A percentile compares a stretch with the other conserved stretches of the same genome.
Conservation (phyloP, 148 eudicot species). For the Rhododendron griersonianum region DNA sequence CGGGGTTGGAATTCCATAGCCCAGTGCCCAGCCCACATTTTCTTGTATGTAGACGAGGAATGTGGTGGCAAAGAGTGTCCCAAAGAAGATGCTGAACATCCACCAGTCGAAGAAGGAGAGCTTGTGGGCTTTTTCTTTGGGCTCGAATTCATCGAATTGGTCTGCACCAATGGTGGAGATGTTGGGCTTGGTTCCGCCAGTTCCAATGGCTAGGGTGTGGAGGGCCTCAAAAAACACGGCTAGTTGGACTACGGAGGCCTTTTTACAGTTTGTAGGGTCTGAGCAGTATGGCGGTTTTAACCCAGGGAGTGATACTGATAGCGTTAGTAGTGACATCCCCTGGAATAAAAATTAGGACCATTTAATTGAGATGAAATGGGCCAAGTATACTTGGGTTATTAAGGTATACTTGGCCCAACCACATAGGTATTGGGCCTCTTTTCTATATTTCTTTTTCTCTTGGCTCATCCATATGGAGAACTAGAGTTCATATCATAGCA, state of each 20-base stretch:
- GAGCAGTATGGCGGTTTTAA: conserved; percentile 49
- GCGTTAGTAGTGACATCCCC: conserved; percentile 69
- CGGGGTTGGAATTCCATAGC: conserved; percentile 65
- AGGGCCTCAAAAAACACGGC: conserved; percentile 65
- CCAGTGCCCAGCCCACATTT: conserved; percentile 80
- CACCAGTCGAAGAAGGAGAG: conserved; percentile 90
- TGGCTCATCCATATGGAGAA: too few relatives aligned
- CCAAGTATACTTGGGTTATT: too few relatives aligned
- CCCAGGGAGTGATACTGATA: conserved; percentile 55
- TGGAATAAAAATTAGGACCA: background rate
- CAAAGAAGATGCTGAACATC: conserved; percentile 79
- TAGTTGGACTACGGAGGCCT: conserved; percentile 50
- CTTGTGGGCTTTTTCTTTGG: conserved; percentile 65
- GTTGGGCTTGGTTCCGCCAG: conserved; percentile 84
- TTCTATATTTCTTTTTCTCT: too few relatives aligned
- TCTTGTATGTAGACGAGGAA: conserved; percentile 71
- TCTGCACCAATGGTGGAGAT: conserved; percentile 75
- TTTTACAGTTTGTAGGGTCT: conserved; percentile 35
- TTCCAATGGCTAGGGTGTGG: conserved; percentile 63
- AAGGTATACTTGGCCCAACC: too few relatives aligned
- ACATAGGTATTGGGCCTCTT: too few relatives aligned
- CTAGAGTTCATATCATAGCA: too few relatives aligned
- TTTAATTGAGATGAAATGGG: background rate
- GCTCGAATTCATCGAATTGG: conserved; percentile 71
- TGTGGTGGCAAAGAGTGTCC: conserved; percentile 77